A percentile compares a stretch with the other conserved stretches of the same genome.
Conservation (phyloP, 805 yeast species). For the Nakazawaea wyomingensis region DNA sequence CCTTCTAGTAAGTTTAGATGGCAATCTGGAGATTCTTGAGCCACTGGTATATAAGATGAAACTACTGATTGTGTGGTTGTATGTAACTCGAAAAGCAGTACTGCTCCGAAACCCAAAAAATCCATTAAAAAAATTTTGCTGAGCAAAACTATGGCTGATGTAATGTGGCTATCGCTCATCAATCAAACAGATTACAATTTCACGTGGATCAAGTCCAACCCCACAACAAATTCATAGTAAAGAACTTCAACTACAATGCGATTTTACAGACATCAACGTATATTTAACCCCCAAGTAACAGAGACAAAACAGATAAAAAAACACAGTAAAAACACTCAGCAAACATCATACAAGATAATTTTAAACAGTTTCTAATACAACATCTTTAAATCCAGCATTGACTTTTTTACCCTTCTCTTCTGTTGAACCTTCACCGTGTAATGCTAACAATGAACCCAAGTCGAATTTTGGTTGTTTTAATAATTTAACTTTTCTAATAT, state of each 20-base stretch:
- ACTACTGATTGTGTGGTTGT: constrained; percentile 1
- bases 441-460: constrained; percentile 90
- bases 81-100: too few relatives aligned
- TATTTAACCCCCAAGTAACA: constrained; percentile 4
- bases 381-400: constrained; percentile 94
- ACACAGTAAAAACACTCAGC: neutral
- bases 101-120: too few relatives aligned
- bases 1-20: too few relatives aligned
- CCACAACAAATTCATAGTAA: too few relatives aligned
- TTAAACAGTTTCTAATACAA: constrained; percentile 95
- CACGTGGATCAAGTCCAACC: too few relatives aligned
- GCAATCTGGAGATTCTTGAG: too few relatives aligned
- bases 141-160: constrained; percentile 6
- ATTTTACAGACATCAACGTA: constrained; percentile 2
- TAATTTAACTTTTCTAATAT: constrained; percentile 98
- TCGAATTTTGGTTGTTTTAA: constrained; percentile 99
- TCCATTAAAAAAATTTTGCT: neutral
- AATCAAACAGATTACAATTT: too few relatives aligned
- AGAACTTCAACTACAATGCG: too few relatives aligned
- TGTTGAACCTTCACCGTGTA: constrained; percentile 92
- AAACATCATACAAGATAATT: constrained; percentile 7
- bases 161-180: neutral
- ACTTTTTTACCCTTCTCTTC: constrained; percentile 99
- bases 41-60: too few relatives aligned
- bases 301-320: constrained; percentile 1